A percentile compares a stretch with the other conserved stretches of the same genome.
These are phyloP conservation scores for Nemophila menziesii DNA, from an alignment of 257 asterid species.

Conservation along the genomic window DNA sequence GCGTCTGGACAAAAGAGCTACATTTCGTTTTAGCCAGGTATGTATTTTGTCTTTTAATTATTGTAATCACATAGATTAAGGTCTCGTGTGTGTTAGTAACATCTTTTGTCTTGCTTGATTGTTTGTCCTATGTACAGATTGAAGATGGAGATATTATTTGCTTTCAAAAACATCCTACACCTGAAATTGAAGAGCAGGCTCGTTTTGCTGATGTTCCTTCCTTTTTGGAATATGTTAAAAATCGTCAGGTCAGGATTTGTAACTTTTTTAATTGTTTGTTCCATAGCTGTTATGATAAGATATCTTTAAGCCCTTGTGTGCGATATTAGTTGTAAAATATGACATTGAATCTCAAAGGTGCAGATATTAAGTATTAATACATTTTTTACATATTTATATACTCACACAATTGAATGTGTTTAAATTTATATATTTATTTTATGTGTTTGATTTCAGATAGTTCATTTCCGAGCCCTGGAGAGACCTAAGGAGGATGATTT, in stretches of 20 bases:
- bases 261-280: background rate
- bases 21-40: slow-evolving; percentile 37
- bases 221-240: slow-evolving; percentile 38
- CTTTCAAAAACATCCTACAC: slow-evolving; percentile 32
- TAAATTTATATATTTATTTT: background rate
- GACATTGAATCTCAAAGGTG: background rate
- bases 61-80: background rate
- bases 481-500: slow-evolving; percentile 51
- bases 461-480: slow-evolving; percentile 48
- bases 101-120: background rate
- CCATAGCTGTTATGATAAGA: background rate
- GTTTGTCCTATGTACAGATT: slow-evolving; percentile 24
- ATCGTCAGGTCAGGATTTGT: slow-evolving; percentile 27
- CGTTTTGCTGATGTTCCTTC: slow-evolving; percentile 37
- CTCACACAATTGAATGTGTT: background rate
- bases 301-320: no score
- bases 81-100: no score
- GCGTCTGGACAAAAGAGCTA: slow-evolving; percentile 23
- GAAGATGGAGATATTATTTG: slow-evolving; percentile 49
- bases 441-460: slow-evolving; percentile 25
- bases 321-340: background rate
- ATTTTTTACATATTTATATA: background rate
- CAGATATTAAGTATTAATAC: background rate
- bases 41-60: background rate
- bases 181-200: slow-evolving; percentile 17